Percentiles rank a stretch among this genome's conserved stretches.
These are phyloP conservation scores for Gigaspora rosea DNA, from an alignment of 192 early-diverging fungal species.

Conservation along the genomic window DNA sequence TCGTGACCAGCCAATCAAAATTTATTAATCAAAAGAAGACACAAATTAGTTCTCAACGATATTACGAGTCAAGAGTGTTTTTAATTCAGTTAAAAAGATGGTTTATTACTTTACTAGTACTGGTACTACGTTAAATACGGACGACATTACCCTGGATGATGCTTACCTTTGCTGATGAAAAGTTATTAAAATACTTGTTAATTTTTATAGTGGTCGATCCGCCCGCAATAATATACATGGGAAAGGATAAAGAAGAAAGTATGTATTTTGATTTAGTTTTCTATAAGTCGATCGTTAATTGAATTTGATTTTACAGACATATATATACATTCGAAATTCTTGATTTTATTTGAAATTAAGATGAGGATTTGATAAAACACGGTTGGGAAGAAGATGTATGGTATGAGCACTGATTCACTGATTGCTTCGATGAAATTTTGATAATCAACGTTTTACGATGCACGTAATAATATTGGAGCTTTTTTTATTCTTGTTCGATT, in stretches of 20 bases:
- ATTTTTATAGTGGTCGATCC: constrained; percentile 58
- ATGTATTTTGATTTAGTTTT: constrained; percentile 27
- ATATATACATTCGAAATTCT: not conserved
- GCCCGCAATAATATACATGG: constrained; percentile 90
- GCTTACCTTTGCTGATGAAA: not conserved
- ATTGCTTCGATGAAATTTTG: not conserved
- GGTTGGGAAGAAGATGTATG: constrained; percentile 95
- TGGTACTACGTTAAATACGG: not conserved
- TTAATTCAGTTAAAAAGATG: not conserved
- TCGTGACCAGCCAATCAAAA: too few relatives aligned
- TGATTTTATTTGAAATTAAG: constrained; percentile 31
- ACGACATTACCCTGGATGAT: not conserved
- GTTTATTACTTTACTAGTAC: constrained; percentile 28
- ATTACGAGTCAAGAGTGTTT: too few relatives aligned
- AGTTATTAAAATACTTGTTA: not conserved
- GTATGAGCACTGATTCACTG: constrained; percentile 38
- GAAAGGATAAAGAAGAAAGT: constrained; percentile 98
- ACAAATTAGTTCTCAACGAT: too few relatives aligned
- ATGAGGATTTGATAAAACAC: constrained; percentile 94
- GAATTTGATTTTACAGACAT: not conserved
- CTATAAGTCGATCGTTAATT: not conserved
- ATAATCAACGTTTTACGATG: too few relatives aligned
- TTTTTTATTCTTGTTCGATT: not conserved
- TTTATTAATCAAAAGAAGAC: too few relatives aligned
- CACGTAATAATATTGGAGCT: not conserved